A percentile compares a stretch with the other conserved stretches of the same genome.
Conservation (phyloP, 306 rosid species). For the Castanea mollissima region DNA sequence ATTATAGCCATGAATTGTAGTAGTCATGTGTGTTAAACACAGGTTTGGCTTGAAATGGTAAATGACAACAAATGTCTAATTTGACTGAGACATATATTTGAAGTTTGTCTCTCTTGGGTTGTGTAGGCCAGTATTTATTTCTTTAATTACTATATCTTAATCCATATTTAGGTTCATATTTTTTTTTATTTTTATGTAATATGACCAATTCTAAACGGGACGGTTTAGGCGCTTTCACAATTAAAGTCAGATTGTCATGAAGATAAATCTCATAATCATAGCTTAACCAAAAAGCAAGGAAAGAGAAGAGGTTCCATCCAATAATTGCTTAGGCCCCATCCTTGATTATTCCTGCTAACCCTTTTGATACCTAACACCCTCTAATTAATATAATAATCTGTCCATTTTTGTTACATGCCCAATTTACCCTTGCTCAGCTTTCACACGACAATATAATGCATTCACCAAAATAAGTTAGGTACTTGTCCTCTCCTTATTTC, state of each 20-base stretch:
- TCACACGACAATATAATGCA: too few relatives aligned
- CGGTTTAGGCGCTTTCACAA: slow-evolving; percentile 8
- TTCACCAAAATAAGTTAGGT: too few relatives aligned
- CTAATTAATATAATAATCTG: slow-evolving; percentile 17
- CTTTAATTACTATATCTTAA: neutral
- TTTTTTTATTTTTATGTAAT: neutral
- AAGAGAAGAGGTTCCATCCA: slow-evolving; percentile 59
- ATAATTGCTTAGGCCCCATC: slow-evolving; percentile 58
- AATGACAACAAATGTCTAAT: too few relatives aligned
- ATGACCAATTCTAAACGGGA: slow-evolving; percentile 16
- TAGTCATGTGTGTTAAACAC: too few relatives aligned
- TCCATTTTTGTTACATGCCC: neutral
- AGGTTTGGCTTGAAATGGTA: too few relatives aligned
- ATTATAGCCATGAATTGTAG: too few relatives aligned
- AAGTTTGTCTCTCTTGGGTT: neutral
- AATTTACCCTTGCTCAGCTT: neutral
- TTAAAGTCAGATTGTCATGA: slow-evolving; percentile 18
- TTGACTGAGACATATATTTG: neutral
- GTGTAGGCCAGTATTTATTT: neutral
- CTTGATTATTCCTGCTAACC: slow-evolving; percentile 60
- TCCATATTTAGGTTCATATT: neutral
- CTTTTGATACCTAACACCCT: slow-evolving; percentile 68
- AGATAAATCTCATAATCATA: slow-evolving; percentile 9
- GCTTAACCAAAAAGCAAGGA: slow-evolving; percentile 62
- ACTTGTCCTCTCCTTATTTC: too few relatives aligned